Evolutionary conservation across 495 filamentous ascomycete species (phyloP).

Genomic region (Acidiella bohemica): DNA sequence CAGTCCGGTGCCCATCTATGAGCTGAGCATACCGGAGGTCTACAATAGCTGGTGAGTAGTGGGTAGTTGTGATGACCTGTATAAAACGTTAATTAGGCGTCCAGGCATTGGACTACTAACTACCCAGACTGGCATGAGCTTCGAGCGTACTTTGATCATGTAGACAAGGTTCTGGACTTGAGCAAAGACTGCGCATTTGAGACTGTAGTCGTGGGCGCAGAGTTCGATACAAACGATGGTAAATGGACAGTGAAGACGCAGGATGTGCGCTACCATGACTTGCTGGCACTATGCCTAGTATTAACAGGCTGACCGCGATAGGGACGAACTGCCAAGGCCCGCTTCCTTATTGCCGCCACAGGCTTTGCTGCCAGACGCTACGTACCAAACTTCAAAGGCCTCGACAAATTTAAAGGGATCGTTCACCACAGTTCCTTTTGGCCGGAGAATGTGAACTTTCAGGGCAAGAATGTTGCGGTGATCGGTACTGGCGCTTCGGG

Average conservation of each 20-base stretch:
- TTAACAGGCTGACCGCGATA: no score
- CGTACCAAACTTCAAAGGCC: conserved; percentile 37
- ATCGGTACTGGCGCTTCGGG: conserved; percentile 42
- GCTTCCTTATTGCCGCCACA: conserved; percentile 15
- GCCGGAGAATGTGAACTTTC: conserved; percentile 41
- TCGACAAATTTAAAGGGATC: conserved; percentile 40
- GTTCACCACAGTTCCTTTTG: conserved; percentile 46
- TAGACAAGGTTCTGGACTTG: conserved; percentile 20
- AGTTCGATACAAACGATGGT: conserved; percentile 16
- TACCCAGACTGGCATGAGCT: conserved; percentile 24
- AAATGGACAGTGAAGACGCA: conserved; percentile 21
- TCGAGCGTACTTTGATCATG: conserved; percentile 23
- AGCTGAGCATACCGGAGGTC: conserved; percentile 25
- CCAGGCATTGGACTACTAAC: no score
- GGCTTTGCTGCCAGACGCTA: conserved; percentile 14
- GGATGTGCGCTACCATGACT: conserved; percentile 7
- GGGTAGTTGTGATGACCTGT: no score
- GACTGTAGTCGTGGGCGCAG: conserved; percentile 17
- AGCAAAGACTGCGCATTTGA: conserved; percentile 20
- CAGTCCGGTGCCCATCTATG: conserved; percentile 25
- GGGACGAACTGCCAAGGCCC: no score
- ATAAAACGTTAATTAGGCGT: no score
- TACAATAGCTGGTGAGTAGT: conserved; percentile 28
- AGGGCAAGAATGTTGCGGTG: conserved; percentile 39
- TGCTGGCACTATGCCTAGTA: no score